Evolutionary conservation across 164 flowering plant species (phyloP), one percentile per base, ranked within the genome.

Genomic region (Santalum album): DNA sequence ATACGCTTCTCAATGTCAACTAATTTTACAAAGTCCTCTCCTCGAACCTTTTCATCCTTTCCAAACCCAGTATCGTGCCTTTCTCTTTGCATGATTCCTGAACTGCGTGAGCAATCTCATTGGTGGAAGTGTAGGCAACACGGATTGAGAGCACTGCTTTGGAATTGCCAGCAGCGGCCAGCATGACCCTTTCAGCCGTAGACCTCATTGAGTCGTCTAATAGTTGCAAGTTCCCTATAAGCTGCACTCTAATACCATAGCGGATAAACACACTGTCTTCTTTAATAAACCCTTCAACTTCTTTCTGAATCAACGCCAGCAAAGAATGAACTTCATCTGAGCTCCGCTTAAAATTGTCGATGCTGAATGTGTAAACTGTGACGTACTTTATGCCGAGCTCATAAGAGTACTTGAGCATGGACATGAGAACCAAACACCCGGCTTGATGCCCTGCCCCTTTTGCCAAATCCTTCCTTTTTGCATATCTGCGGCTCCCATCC

Each of bases 401-500:
- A 49, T 75, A 81, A 67, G 87, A 89, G 58, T 84, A 78, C 35
- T 57, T 56, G 4, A 90, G 72, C 51, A 81, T 56, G 46, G 69
- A 58, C 70, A 76, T 67, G 29, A 79, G 77, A 45, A 82, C 57
- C 20, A 53, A 36, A 51, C 65, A 78, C 7, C 92, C 88, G 49
- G 45, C 66, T 47, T 55, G 70, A 60, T 82, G 73, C 2, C 91
- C 86, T 7, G 44, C 61, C 4, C 78, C 86, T 54, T 62, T 69
- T 11, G 36, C 44, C 45, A 84, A 43, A 9, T 71, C 60, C 5
- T n/a, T 24, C 27, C 66, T 72, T 47, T 65, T 78, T 2, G 82
- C 86, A 57, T 57, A 84, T 49, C 91, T 71, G 11, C 91, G 69
- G 59, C 80, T 82, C 5, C 91, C 91, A 53, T 84, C 88, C 73